Base-by-base conservation (phyloP, 768 basidiomycete species). In the Crepidotus variabilis region DNA sequence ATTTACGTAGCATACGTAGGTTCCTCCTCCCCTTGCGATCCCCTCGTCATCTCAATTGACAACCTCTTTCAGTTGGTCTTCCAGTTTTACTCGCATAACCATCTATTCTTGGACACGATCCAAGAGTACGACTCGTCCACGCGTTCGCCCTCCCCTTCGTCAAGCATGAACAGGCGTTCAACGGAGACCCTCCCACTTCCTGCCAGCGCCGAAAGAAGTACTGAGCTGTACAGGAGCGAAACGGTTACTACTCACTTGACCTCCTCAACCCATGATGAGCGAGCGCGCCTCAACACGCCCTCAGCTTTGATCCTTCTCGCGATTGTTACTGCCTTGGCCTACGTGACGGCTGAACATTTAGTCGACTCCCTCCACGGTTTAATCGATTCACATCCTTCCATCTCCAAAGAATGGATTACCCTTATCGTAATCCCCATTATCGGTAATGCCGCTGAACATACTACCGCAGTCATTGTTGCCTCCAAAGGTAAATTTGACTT, bases 81-180 rank as follows among this genome's bases (percentile, higher is more conserved):
- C 69, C 80, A 82, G 61, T 79, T 82, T 68, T 79, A 78, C 66
- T 78, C 80, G 6, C 80, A 81, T 61, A 75, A 73, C 54, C 71
- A 76, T 55, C 63, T 78, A 18, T 78, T 77, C 70, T 59, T 73
- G 54, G 73, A 76, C 63, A 71, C 69, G 10, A 59, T 66, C 10
- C 68, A 68, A 54, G 64, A 64, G 20, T 66, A 61, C n/a, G 56
- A 62, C 28, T 58, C 55, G 2, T 52, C 63, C 1, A 61, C 63
- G 8, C 34, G 51, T 1, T 64, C 67, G 2, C 62, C 60, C 28
- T 56, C 56, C 13, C 54, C 39, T 33, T 50, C 50, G 13, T 56
- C 54, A 8, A 21, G 16, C 14, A 47, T 58, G 52, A 52, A 51
- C 20, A 53, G 58, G 11, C 61, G 54, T 20, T 68, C 68, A 5